phyloP scores from a whole-genome alignment of 345 rosid genomes.

The Eucalyptus dawsonii region DNA sequence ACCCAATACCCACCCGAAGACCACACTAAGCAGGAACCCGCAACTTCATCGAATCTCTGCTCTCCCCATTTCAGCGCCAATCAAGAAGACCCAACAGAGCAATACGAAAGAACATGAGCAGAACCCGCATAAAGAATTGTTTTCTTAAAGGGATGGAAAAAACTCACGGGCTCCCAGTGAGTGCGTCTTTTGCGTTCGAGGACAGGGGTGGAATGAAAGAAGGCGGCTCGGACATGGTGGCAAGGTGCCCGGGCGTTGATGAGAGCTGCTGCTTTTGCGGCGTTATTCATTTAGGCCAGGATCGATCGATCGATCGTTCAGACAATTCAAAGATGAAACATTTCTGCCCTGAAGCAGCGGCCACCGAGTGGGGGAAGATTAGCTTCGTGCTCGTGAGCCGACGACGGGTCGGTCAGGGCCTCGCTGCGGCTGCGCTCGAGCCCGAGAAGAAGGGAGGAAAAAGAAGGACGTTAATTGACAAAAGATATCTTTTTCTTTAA shows the following conservation, averaged over 20 bases:
- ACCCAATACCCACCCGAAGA: background rate
- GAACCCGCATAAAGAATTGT: background rate
- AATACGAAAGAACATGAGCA: background rate
- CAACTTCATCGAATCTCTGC: background rate
- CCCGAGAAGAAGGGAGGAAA: background rate
- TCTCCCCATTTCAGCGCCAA: background rate
- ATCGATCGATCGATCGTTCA: background rate
- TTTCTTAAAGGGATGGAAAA: background rate
- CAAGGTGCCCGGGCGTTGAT: background rate
- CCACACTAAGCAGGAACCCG: background rate
- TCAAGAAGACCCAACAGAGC: background rate
- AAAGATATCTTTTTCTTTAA: background rate
- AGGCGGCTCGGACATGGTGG: background rate
- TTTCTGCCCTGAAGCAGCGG: background rate
- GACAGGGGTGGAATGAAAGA: constrained; percentile 6
- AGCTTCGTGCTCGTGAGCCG: background rate
- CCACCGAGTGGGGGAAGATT: background rate
- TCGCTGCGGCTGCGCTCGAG: background rate
- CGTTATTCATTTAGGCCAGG: background rate
- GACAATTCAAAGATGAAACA: background rate
- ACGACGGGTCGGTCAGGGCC: background rate
- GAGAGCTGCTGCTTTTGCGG: background rate
- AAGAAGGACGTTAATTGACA: background rate
- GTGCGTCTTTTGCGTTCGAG: constrained; percentile 3
- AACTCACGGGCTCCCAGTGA: constrained; percentile 3